Base-by-base conservation (phyloP, 805 yeast species). In the Candida nonsorbophila region DNA sequence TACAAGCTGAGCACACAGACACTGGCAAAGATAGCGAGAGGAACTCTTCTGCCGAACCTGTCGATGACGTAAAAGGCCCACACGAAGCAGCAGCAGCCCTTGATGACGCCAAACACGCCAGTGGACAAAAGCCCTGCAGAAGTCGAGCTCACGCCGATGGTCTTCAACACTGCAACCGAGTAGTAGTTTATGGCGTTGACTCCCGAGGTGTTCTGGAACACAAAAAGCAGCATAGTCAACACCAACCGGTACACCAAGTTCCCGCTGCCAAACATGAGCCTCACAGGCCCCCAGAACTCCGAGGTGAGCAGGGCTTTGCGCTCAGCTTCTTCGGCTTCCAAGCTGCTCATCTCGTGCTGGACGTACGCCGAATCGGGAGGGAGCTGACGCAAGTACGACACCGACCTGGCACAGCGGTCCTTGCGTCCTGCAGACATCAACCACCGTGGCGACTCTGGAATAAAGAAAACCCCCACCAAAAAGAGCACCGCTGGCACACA, bases 181-280 rank as follows among this genome's bases (percentile, higher is more conserved):
- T 72, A 73, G 44, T 73, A 73, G 25, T 65, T 69, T 29, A 71
- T 57, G 22, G 74, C 72, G 37, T 69, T 62, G 41, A 72, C 67
- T 20, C 76, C 75, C 33, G 60, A 60, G 14, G 69, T 59, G 38
- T 67, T 67, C 36, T 67, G 74, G 47, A 69, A 53, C 35, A 59
- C 45, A 39, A 65, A 66, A 18, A 62, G 40, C 3, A 63, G 49
- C 1, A 62, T 51, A 4, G 71, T 53, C 27, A 67, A 41, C 1
- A 58, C 36, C 15, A 69, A 45, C 28, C 74, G 45, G 38, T 54
- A 50, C 22, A 59, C 29, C 31, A 65, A 37, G 29, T 49, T 36
- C 20, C 41, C 42, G 22, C 47, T 42, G 22, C 48, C 44, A 25
- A 64, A 38, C 17, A 67, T 44, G 15, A 55, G 55, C 36, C 35